phyloP scores from a whole-genome alignment of 2,329 filamentous ascomycete genomes.

The Endocalyx cinctus region DNA sequence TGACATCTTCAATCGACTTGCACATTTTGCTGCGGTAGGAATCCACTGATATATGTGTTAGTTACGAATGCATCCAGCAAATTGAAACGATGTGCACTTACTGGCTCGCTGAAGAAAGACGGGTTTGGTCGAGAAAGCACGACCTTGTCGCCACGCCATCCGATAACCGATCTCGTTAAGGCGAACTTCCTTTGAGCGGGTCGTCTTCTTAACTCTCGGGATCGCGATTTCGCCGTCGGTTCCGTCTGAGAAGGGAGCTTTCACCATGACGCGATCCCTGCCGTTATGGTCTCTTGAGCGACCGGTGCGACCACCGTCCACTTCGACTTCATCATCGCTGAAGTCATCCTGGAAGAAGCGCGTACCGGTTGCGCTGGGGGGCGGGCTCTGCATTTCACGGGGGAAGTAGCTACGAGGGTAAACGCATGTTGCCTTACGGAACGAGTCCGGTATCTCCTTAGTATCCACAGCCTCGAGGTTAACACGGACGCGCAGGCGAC shows the following conservation, averaged over 20 bases:
- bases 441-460: slow-evolving; percentile 93
- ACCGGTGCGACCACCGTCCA: slow-evolving; percentile 40
- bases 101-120: slow-evolving; percentile 87
- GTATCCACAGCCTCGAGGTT: slow-evolving; percentile 92
- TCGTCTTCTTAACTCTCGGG: slow-evolving; percentile 65
- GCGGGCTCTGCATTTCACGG: slow-evolving; percentile 84
- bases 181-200: slow-evolving; percentile 77
- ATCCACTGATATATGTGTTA: slow-evolving; percentile 61
- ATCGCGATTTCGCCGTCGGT: slow-evolving; percentile 68
- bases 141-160: slow-evolving; percentile 94
- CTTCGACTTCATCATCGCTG: slow-evolving; percentile 53
- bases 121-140: slow-evolving; percentile 81
- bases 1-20: slow-evolving; percentile 61
- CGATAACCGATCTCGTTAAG: slow-evolving; percentile 90
- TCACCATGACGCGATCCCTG: slow-evolving; percentile 42
- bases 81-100: slow-evolving; percentile 57
- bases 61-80: slow-evolving; percentile 4
- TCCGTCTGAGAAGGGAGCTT: slow-evolving; percentile 66
- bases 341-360: slow-evolving; percentile 68
- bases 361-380: slow-evolving; percentile 68
- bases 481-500: slow-evolving; percentile 80
- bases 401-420: slow-evolving; percentile 91
- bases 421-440: slow-evolving; percentile 83
- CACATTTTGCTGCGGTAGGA: slow-evolving; percentile 68
- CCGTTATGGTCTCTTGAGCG: slow-evolving; percentile 31